A percentile compares a stretch with the other conserved stretches of the same genome.
These are phyloP conservation scores for Vigna mungo DNA, from an alignment of 306 rosid species.

Conservation along the genomic window DNA sequence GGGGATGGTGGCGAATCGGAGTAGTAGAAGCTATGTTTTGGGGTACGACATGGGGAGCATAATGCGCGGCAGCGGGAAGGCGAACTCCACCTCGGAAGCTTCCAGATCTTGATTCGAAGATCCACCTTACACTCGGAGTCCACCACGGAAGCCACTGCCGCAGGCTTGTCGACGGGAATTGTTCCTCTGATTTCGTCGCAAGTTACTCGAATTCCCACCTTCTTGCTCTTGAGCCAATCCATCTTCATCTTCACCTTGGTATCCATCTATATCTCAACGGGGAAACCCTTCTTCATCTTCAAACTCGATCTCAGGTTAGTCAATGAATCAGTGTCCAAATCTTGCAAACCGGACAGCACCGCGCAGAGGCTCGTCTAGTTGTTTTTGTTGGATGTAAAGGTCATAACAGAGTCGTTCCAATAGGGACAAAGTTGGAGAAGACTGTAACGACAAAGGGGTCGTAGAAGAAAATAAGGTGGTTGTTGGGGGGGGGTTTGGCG, in stretches of 20 bases:
- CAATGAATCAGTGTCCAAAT: constrained; percentile 73
- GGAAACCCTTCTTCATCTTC: constrained; percentile 69
- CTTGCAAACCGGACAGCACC: constrained; percentile 53
- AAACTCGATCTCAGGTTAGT: constrained; percentile 77
- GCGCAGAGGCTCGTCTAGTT: constrained; percentile 73
- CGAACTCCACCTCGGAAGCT: constrained; percentile 50
- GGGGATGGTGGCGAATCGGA: no score
- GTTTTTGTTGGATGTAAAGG: constrained; percentile 65
- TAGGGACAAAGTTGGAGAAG: constrained; percentile 51
- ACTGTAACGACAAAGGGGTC: constrained; percentile 63
- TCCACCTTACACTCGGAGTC: constrained; percentile 83
- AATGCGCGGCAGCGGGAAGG: no score
- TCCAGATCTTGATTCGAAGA: constrained; percentile 99
- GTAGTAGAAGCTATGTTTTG: no score
- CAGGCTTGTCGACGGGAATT: constrained; percentile 72
- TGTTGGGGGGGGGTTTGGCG: constrained; percentile 80
- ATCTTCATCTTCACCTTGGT: constrained; percentile 82
- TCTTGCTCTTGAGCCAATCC: constrained; percentile 72
- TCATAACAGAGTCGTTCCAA: constrained; percentile 80
- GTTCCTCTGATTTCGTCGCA: constrained; percentile 71
- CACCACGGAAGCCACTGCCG: constrained; percentile 76
- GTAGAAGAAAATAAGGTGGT: constrained; percentile 76
- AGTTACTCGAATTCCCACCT: constrained; percentile 81
- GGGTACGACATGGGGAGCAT: no score
- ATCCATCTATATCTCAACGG: constrained; percentile 76